A percentile compares a stretch with the other conserved stretches of the same genome.
These are phyloP conservation scores for Scleromitrula shiraiana DNA, from an alignment of 2,329 filamentous ascomycete species.

Conservation along the genomic window DNA sequence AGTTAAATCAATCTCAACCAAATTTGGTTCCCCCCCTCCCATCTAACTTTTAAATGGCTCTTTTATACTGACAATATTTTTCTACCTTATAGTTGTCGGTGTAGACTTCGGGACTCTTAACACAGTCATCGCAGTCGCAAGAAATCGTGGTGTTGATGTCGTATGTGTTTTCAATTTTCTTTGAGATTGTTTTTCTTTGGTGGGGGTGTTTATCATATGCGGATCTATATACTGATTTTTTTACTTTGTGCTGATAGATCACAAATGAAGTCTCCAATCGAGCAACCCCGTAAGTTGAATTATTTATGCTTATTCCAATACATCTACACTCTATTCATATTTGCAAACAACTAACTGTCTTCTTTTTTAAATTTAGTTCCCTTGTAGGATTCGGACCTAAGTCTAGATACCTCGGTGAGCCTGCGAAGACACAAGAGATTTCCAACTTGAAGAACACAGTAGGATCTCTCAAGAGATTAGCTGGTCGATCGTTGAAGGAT, in stretches of 20 bases:
- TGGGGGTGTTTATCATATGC: slow-evolving; percentile 8
- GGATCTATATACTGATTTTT: slow-evolving; percentile 22
- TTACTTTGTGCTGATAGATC: slow-evolving; percentile 67
- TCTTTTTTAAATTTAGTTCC: no score
- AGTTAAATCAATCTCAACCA: not conserved
- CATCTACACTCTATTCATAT: no score
- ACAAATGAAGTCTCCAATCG: slow-evolving; percentile 99
- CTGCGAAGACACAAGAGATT: slow-evolving; percentile 97
- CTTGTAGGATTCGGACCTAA: slow-evolving; percentile 94
- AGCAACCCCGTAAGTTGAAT: slow-evolving; percentile 90
- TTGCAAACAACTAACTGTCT: no score
- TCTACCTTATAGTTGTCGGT: slow-evolving; percentile 24
- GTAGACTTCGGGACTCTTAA: slow-evolving; percentile 89
- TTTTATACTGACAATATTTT: not conserved
- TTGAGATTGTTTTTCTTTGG: not conserved
- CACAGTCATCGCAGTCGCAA: slow-evolving; percentile 93
- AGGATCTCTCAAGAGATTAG: slow-evolving; percentile 82
- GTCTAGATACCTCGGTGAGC: slow-evolving; percentile 86
- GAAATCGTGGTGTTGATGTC: slow-evolving; percentile 98
- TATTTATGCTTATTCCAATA: no score
- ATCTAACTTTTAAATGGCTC: not conserved
- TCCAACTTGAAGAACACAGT: slow-evolving; percentile 99
- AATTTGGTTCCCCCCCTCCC: not conserved
- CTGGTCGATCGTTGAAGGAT: slow-evolving; percentile 77
- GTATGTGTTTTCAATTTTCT: slow-evolving; percentile 50